Base-by-base conservation (phyloP, 2,329 filamentous ascomycete genomes). In the Berkeleyomyces basicola region DNA sequence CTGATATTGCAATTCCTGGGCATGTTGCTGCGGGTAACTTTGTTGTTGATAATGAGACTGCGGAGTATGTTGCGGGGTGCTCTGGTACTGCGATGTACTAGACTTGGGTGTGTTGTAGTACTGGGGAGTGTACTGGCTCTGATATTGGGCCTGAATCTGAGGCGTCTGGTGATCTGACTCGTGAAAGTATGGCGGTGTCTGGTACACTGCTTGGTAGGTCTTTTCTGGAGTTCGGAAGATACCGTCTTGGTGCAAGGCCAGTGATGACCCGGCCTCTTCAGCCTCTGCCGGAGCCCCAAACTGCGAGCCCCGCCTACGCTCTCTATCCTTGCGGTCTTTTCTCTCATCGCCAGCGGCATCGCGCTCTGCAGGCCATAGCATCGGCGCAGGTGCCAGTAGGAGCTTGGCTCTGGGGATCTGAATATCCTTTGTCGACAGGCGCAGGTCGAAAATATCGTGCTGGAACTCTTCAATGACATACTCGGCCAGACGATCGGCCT, bases 381-480 rank as follows among this genome's bases (percentile, higher is more conserved):
- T 9, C 49, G 49, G 49, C n/a, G 49, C 49, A 53, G 49, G 49
- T 6, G 49, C 49, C 36, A 53, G 49, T 11, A 36, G 49, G 10
- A 23, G 9, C 23, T 23, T 23, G 5, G 49, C 33, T 14, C 11
- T 11, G 49, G 49, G 49, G n/a, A 53, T 53, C 49, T 53, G 49
- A 3, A 53, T 53, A 53, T 53, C 49, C n/a, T 33, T 53, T 53
- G 49, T 33, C 10, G 49, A 53, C 31, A 10, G 4, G 14, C 49
- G 49, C n/a, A 53, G 14, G 7, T 61, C 58, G 2, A 64, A 58
- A 14, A 64, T 61, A 16, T 64, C 62, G 23, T 64, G 62, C 36
- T 64, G 39, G 46, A 61, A 64, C 36, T 64, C 63, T 36, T 64
- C 53, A 11, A 64, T 64, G 11, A 64, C 59, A 46, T 62, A 59